phyloP scores from a whole-genome alignment of 345 rosid genomes.

The Ricinus communis region DNA sequence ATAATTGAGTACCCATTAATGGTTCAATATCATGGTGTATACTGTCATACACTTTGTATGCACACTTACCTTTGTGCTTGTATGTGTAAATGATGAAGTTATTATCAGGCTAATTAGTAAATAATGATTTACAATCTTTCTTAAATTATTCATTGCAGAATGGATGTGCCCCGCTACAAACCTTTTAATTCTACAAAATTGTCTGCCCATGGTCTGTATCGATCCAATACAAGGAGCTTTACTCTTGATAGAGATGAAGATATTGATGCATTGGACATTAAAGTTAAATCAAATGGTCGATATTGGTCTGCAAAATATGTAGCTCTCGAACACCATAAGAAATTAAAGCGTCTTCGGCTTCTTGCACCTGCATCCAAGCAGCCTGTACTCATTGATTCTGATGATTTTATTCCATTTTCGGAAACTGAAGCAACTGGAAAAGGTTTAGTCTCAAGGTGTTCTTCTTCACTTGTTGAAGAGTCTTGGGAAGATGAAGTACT shows the following conservation, averaged over 20 bases:
- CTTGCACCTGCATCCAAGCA: slow-evolving; percentile 44
- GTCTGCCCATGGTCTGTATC: slow-evolving; percentile 38
- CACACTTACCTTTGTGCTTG: no score
- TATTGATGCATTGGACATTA: slow-evolving; percentile 58
- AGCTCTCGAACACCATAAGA: slow-evolving; percentile 64
- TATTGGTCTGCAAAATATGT: slow-evolving; percentile 85
- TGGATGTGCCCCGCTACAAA: slow-evolving; percentile 83
- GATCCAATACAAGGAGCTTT: slow-evolving; percentile 34
- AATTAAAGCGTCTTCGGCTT: slow-evolving; percentile 54
- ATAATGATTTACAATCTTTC: slow-evolving; percentile 1
- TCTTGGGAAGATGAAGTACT: slow-evolving; percentile 96
- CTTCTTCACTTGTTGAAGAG: slow-evolving; percentile 50
- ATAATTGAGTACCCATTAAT: no score
- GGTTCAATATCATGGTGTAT: no score
- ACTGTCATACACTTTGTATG: no score
- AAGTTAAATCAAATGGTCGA: slow-evolving; percentile 66
- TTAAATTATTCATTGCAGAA: slow-evolving; percentile 45
- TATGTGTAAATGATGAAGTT: no score
- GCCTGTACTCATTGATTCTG: slow-evolving; percentile 29
- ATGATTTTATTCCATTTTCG: slow-evolving; percentile 62
- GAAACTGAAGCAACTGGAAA: slow-evolving; percentile 37
- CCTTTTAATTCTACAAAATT: slow-evolving; percentile 40
- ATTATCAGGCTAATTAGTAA: no score
- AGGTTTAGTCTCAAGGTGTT: slow-evolving; percentile 19
- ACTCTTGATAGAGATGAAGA: slow-evolving; percentile 63